A percentile compares a stretch with the other conserved stretches of the same genome.
phyloP scores from a whole-genome alignment of 306 rosid species.

The Senna tora region DNA sequence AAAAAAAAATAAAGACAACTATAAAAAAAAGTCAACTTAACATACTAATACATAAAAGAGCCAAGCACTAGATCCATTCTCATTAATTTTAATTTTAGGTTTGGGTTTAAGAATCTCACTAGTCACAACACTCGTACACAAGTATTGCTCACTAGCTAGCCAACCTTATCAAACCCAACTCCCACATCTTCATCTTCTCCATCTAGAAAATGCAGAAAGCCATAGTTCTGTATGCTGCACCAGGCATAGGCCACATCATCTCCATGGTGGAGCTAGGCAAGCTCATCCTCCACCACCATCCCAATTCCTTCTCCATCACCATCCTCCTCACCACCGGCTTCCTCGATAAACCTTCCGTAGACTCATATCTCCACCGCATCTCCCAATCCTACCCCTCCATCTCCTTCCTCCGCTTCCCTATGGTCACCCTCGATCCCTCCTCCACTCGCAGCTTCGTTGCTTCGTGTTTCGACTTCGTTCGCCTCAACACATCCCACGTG shows the following conservation, averaged over 20 bases:
- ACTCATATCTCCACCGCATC: slow-evolving; percentile 3
- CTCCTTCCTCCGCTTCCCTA: slow-evolving; percentile 40
- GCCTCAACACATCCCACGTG: slow-evolving; percentile 25
- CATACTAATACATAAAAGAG: too few species aligned
- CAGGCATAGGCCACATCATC: slow-evolving; percentile 42
- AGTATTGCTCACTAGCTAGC: too few species aligned
- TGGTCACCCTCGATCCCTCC: neutral
- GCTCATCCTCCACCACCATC: slow-evolving; percentile 33
- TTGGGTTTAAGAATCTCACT: too few species aligned
- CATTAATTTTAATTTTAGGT: too few species aligned
- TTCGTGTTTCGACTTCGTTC: slow-evolving; percentile 8
- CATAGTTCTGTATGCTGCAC: slow-evolving; percentile 41
- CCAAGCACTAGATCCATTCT: too few species aligned
- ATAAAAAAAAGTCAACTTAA: too few species aligned
- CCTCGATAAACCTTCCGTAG: neutral
- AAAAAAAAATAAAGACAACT: too few species aligned
- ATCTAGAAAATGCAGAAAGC: neutral
- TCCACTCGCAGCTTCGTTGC: neutral
- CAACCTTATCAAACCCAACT: too few species aligned
- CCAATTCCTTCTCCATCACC: slow-evolving; percentile 35
- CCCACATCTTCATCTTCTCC: too few species aligned
- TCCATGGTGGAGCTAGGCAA: slow-evolving; percentile 52
- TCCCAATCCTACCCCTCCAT: slow-evolving; percentile 37
- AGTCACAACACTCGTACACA: too few species aligned
- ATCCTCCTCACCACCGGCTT: slow-evolving; percentile 12